Conservation (phyloP, 2,329 filamentous ascomycete genomes). For the Fusarium nurragi region DNA sequence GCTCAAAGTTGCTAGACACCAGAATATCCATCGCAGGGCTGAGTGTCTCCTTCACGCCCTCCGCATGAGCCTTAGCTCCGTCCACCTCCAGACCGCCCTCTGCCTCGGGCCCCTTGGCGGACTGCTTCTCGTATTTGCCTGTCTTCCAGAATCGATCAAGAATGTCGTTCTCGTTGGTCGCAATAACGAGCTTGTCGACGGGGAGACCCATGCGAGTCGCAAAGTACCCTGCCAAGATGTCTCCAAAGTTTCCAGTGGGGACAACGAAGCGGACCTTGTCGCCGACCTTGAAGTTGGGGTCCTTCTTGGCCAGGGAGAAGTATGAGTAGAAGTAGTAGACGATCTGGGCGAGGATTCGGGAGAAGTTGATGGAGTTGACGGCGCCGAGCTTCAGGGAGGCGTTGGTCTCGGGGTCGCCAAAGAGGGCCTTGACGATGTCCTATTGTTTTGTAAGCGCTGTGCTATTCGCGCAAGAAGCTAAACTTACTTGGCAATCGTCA, state of each 20-base stretch:
- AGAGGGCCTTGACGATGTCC: slow-evolving; percentile 87
- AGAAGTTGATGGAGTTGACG: slow-evolving; percentile 97
- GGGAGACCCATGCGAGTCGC: slow-evolving; percentile 90
- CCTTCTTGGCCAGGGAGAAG: slow-evolving; percentile 76
- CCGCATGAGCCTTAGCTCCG: slow-evolving; percentile 70
- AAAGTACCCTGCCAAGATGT: slow-evolving; percentile 94
- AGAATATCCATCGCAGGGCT: slow-evolving; percentile 98
- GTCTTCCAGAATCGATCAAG: slow-evolving; percentile 94
- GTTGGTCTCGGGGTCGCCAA: slow-evolving; percentile 87
- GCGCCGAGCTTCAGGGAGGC: slow-evolving; percentile 83
- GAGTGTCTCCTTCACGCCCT: slow-evolving; percentile 88
- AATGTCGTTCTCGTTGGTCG: slow-evolving; percentile 98
- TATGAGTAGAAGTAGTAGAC: slow-evolving; percentile 98
- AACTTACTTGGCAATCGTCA: slow-evolving; percentile 85
- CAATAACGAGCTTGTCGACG: slow-evolving; percentile 86
- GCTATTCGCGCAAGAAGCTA: background rate
- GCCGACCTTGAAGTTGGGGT: slow-evolving; percentile 67
- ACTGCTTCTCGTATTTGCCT: slow-evolving; percentile 87
- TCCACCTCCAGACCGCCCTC: slow-evolving; percentile 72
- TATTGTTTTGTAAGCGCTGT: background rate
- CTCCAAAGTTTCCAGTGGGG: slow-evolving; percentile 93
- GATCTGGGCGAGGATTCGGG: slow-evolving; percentile 93
- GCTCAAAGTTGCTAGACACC: slow-evolving; percentile 95
- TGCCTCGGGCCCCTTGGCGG: slow-evolving; percentile 65
- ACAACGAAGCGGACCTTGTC: slow-evolving; percentile 85